Evolutionary conservation across 345 rosid genomes (phyloP).

Genomic region (Arabidopsis suecica): DNA sequence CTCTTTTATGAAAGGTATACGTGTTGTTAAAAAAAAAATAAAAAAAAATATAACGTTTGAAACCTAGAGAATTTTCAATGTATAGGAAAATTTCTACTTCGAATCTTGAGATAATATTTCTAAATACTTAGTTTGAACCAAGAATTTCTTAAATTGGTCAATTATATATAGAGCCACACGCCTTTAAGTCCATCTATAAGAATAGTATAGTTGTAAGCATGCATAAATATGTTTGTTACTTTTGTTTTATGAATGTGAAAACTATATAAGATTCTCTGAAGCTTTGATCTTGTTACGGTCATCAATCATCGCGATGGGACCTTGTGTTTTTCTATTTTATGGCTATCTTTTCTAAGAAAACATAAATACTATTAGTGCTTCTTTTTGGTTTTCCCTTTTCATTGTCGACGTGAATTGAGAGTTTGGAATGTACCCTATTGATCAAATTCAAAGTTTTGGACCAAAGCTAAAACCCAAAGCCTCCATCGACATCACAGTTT

Average conservation of each 20-base stretch:
- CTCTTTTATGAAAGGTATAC: too few species aligned
- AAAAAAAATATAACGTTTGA: background rate
- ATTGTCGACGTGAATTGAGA: conserved; percentile 37
- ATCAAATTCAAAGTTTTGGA: conserved; percentile 37
- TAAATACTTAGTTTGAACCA: background rate
- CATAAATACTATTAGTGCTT: conserved; percentile 22
- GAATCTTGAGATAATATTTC: background rate
- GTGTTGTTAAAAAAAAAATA: background rate
- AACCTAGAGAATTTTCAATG: background rate
- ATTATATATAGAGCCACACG: background rate
- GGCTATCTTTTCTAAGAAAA: background rate
- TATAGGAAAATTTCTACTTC: background rate
- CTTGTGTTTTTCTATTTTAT: background rate
- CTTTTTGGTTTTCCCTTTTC: conserved; percentile 31
- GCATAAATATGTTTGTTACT: background rate
- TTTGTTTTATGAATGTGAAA: conserved; percentile 11
- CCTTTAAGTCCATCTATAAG: background rate
- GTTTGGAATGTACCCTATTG: conserved; percentile 34
- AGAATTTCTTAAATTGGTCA: background rate
- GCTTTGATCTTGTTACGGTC: conserved; percentile 10
- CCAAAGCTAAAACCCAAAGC: conserved; percentile 36
- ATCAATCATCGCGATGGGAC: conserved; percentile 25
- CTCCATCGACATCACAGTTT: conserved; percentile 37
- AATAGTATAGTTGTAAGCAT: background rate
- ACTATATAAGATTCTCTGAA: conserved; percentile 1